Percentiles rank a stretch among this genome's conserved stretches.
phyloP scores from a whole-genome alignment of 805 yeast species.

The Hanseniaspora osmophila region DNA sequence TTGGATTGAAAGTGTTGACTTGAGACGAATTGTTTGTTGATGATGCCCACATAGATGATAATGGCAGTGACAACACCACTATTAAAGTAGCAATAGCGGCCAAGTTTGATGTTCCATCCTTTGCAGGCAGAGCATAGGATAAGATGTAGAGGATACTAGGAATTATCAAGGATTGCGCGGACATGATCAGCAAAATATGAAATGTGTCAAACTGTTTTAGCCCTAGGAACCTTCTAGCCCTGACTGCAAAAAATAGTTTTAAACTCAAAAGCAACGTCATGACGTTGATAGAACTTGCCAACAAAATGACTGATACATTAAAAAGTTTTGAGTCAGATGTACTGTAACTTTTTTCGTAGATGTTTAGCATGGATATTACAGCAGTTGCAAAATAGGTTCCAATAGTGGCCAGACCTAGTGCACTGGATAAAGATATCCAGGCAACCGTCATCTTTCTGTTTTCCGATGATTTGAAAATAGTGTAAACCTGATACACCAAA shows the following conservation, averaged over 20 bases:
- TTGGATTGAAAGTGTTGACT: slow-evolving; percentile 26
- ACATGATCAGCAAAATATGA: slow-evolving; percentile 70
- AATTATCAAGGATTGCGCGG: slow-evolving; percentile 64
- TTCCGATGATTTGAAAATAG: slow-evolving; percentile 54
- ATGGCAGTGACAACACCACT: slow-evolving; percentile 60
- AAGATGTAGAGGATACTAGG: slow-evolving; percentile 60
- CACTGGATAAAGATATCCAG: slow-evolving; percentile 26
- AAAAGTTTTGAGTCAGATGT: slow-evolving; percentile 26
- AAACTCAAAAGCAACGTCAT: slow-evolving; percentile 44
- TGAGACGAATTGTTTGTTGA: slow-evolving; percentile 38
- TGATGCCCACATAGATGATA: slow-evolving; percentile 82
- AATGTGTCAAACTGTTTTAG: slow-evolving; percentile 69
- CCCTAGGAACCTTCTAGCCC: slow-evolving; percentile 64
- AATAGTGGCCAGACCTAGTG: slow-evolving; percentile 39
- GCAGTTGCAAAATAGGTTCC: slow-evolving; percentile 45
- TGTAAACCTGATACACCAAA: slow-evolving; percentile 54
- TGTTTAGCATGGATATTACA: slow-evolving; percentile 27
- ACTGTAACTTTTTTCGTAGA: slow-evolving; percentile 17
- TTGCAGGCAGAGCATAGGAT: slow-evolving; percentile 29
- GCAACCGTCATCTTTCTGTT: slow-evolving; percentile 28
- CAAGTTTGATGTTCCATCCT: slow-evolving; percentile 25
- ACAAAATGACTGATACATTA: slow-evolving; percentile 44
- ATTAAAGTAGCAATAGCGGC: slow-evolving; percentile 43
- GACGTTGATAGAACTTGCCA: slow-evolving; percentile 53
- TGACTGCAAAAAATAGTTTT: slow-evolving; percentile 58